phyloP scores from a whole-genome alignment of 352 stramenopile genomes.

The Globisporangium paroecandrum region DNA sequence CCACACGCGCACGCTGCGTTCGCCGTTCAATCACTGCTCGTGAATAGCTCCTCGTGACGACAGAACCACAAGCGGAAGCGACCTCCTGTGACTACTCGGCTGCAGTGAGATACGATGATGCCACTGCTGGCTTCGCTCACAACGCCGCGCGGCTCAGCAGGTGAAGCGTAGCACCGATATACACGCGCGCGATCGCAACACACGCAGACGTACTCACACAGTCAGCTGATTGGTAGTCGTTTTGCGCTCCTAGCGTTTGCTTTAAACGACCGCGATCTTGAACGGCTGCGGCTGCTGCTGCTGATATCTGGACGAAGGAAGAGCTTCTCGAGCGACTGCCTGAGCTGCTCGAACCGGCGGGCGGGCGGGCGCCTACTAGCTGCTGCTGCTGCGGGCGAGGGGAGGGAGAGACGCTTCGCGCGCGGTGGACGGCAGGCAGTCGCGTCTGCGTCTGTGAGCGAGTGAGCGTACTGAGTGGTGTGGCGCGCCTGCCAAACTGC shows the following conservation, averaged over 20 bases:
- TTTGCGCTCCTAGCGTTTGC: not conserved
- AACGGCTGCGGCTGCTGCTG: not conserved
- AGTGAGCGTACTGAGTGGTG: not conserved
- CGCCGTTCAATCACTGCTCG: not conserved
- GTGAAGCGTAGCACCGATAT: not conserved
- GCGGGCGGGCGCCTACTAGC: not conserved
- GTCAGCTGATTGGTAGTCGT: not conserved
- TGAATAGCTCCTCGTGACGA: not conserved
- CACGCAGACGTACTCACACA: not conserved
- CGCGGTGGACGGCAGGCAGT: not conserved
- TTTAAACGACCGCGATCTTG: not conserved
- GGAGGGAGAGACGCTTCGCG: slow-evolving; percentile 9
- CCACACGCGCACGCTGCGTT: not conserved
- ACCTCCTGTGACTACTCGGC: not conserved
- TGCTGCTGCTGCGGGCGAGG: not conserved
- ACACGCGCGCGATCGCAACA: not conserved
- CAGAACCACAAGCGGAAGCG: not conserved
- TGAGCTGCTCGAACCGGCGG: not conserved
- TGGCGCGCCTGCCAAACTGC: not conserved
- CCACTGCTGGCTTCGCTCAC: not conserved
- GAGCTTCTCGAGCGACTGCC: slow-evolving; percentile 2
- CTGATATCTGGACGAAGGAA: not conserved
- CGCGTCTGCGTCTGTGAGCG: not conserved
- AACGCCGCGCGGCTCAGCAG: not conserved
- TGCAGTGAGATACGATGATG: not conserved